phyloP scores from a whole-genome alignment of 352 stramenopile genomes.

The Phytophthora cryptogea region DNA sequence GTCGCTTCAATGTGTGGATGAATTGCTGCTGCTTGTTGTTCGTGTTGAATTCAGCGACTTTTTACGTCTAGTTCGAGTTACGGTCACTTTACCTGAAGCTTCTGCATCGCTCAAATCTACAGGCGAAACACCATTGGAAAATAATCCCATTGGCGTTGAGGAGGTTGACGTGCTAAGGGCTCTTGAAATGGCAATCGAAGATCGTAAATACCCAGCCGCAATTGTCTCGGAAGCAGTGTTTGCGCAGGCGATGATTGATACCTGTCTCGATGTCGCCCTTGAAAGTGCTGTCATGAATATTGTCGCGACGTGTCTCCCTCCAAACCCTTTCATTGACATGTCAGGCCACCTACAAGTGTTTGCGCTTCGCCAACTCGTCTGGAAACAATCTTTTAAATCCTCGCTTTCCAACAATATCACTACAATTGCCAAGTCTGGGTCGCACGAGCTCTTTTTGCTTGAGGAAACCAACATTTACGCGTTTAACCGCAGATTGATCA shows the following conservation, averaged over 20 bases:
- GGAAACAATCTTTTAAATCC: conserved; percentile 14
- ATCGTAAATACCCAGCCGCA: conserved; percentile 42
- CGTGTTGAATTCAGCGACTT: conserved; percentile 27
- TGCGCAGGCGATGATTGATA: conserved; percentile 53
- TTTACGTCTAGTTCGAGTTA: conserved; percentile 9
- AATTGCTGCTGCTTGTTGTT: conserved; percentile 32
- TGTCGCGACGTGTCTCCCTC: conserved; percentile 41
- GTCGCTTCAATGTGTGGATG: conserved; percentile 20
- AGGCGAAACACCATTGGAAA: background rate
- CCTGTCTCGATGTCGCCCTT: conserved; percentile 47
- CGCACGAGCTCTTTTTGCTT: conserved; percentile 9
- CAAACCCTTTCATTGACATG: conserved; percentile 56
- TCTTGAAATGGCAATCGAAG: conserved; percentile 33
- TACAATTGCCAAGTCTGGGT: conserved; percentile 1
- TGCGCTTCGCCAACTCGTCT: conserved; percentile 39
- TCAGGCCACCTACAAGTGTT: conserved; percentile 44
- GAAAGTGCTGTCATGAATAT: conserved; percentile 59
- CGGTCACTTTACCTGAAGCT: background rate
- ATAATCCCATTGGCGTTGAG: background rate
- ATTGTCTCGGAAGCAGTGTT: conserved; percentile 50
- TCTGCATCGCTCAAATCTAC: background rate
- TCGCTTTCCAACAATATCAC: background rate
- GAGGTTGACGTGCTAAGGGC: conserved; percentile 38
- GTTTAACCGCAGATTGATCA: conserved; percentile 30
- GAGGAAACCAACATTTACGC: conserved; percentile 4